Base-by-base conservation (phyloP, 768 basidiomycete species). In the Nidularia pulvinata region DNA sequence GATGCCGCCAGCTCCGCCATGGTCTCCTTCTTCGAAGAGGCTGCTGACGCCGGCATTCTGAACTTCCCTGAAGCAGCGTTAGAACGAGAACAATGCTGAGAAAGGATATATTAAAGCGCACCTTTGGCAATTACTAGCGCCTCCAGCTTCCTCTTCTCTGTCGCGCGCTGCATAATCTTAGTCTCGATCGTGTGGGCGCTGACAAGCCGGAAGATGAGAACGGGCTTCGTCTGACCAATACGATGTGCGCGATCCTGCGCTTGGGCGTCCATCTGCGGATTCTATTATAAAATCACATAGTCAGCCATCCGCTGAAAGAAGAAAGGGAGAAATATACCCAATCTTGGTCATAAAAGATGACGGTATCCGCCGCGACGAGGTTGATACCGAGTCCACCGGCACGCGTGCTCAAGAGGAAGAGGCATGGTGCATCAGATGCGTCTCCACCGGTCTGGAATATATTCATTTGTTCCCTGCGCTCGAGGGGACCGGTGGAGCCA, bases 231-330 rank as follows among this genome's bases (percentile, higher is more conserved):
- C 71, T 98, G 96, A 1, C 96, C 96, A 47, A 99, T 98, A 9
- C 97, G 85, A 69, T 99, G 96, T 0, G 95, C 95, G 35, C 96
- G 82, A 61, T 97, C 96, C 65, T 95, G 92, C 0, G 96, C 96
- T 71, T 99, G 96, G 2, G 91, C 77, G 59, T 99, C 96, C 86
- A 95, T 95, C 73, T 97, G 95, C 0, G 95, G 95, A 61, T 93
- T 93, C 91, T 93, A 57, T 13, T 51, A 30, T 45, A 14, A 30
- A 7, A 37, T 25, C 33, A 47, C 5, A 33, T n/a, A 14, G n/a
- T 58, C 37, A 56, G 52, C 25, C 10, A 9, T 11, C 11, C 33
- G 13, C 11, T 3, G 16, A 30, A 39, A 7, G 44, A 33, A 0
- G 19, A 33, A 14, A 42, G 11, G 48, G 48, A 50, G 10, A 22